Evolutionary conservation across 495 filamentous ascomycete genomes (phyloP).

Genomic region (Tetracladium marchalianum): DNA sequence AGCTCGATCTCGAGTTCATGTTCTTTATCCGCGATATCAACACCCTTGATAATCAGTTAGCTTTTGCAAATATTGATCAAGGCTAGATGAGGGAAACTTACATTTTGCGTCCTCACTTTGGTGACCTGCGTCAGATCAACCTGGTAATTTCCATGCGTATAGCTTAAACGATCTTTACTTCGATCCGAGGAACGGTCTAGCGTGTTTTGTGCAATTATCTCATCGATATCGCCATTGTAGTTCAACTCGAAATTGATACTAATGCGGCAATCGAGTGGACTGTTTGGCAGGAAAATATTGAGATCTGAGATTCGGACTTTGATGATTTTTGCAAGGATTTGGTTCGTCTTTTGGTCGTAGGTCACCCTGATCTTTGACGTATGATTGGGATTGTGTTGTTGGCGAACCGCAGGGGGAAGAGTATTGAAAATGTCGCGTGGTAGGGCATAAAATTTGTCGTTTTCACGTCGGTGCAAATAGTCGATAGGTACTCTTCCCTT

Average conservation of each 20-base stretch:
- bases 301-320: conserved; percentile 81
- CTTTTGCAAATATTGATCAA: background rate
- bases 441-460: conserved; percentile 74
- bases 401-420: conserved; percentile 28
- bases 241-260: conserved; percentile 86
- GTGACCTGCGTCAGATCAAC: conserved; percentile 87
- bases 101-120: conserved; percentile 30
- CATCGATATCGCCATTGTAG: conserved; percentile 54
- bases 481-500: conserved; percentile 52
- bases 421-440: conserved; percentile 23
- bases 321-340: conserved; percentile 73
- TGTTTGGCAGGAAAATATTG: conserved; percentile 63
- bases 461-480: conserved; percentile 72
- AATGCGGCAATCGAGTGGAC: conserved; percentile 73
- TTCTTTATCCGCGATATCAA: conserved; percentile 43
- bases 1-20: conserved; percentile 88
- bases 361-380: conserved; percentile 67
- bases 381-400: conserved; percentile 42
- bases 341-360: conserved; percentile 59
- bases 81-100: conserved; percentile 27
- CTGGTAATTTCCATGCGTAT: conserved; percentile 74
- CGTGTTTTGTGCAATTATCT: conserved; percentile 31
- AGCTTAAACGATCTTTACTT: conserved; percentile 82
- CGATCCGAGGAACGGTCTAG: conserved; percentile 37
- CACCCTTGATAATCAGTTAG: conserved; percentile 7